These are phyloP conservation scores for Tylopilus rubrobrunneus DNA, from an alignment of 768 basidiomycete species.

Conservation along the genomic window DNA sequence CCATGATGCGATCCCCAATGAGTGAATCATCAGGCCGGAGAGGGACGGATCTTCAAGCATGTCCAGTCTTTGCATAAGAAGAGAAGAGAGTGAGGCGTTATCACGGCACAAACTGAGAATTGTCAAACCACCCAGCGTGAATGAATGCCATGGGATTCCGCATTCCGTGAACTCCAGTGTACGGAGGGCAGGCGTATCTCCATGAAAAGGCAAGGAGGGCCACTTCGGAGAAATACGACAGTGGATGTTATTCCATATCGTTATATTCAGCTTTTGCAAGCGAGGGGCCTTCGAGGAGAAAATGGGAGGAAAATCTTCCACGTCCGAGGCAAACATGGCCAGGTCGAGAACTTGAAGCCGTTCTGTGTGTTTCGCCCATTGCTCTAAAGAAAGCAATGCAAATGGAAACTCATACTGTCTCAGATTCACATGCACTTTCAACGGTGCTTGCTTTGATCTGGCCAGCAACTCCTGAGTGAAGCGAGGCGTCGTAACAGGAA, in stretches of 20 bases:
- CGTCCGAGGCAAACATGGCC: too few relatives aligned
- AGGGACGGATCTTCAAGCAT: too few relatives aligned
- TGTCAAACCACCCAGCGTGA: slow-evolving; percentile 24
- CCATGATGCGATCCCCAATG: background rate
- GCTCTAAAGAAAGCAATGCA: background rate
- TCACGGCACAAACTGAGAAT: slow-evolving; percentile 27
- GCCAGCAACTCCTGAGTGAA: slow-evolving; percentile 38
- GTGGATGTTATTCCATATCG: too few relatives aligned
- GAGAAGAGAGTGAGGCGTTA: too few relatives aligned
- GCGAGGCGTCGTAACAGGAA: slow-evolving; percentile 32
- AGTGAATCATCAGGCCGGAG: background rate
- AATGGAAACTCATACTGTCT: too few relatives aligned
- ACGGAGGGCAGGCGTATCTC: background rate
- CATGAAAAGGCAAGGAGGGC: background rate
- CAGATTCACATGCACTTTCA: slow-evolving; percentile 1
- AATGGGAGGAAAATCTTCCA: too few relatives aligned
- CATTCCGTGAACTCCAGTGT: background rate
- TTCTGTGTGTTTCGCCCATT: background rate
- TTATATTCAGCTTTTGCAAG: background rate
- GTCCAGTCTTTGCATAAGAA: too few relatives aligned
- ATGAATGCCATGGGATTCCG: background rate
- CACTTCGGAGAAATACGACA: too few relatives aligned
- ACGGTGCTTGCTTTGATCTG: slow-evolving; percentile 40
- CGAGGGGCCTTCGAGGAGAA: background rate
- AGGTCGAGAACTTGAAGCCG: background rate